Base-by-base conservation (phyloP, 2,329 filamentous ascomycete species). In the Fusarium bactridioides region DNA sequence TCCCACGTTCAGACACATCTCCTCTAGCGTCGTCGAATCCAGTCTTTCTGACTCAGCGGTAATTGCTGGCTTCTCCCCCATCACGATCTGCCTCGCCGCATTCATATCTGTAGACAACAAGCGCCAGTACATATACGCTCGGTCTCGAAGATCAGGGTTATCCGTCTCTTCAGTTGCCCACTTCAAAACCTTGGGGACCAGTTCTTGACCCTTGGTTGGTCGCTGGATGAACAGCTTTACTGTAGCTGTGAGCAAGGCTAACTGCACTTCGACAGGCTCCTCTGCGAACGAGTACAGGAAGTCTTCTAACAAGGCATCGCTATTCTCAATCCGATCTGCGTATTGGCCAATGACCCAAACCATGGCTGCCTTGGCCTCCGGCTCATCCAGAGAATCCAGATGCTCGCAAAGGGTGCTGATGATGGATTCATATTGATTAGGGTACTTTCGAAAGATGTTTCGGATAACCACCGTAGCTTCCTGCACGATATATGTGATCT, bases 161-260 rank as follows among this genome's bases (percentile, higher is more conserved):
- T 99, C 96, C n/a, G 95, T 98, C 81, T 98, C 96, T 81, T 98
- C 96, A 0, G 96, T 99, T 9, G 96, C 97, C 95, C 96, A 98
- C 82, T 98, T 98, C 56, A 99, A 86, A 5, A 98, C 95, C 78
- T 94, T 94, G 2, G 95, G 96, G 2, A 99, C 95, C 11, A 99
- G 87, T 58, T 97, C 91, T 78, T 97, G 95, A 31, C 94, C 96
- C 79, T 97, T 97, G 21, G 95, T 98, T 0, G 96, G 96, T 27
- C 96, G 90, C 80, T 98, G 96, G 74, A 99, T 98, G 83, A 99
- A 99, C 5, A 99, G 87, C 82, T 99, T 99, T 40, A 99, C 96
- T 0, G 96, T 98, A 13, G 96, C 96, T 1, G 96, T 99, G 37
- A 99, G 89, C 21, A 99, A 88, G 1, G 96, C 94, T 10, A 99